These are phyloP conservation scores for Leishmania gerbilli DNA, from an alignment of 208 protist genomes.

Conservation along the genomic window DNA sequence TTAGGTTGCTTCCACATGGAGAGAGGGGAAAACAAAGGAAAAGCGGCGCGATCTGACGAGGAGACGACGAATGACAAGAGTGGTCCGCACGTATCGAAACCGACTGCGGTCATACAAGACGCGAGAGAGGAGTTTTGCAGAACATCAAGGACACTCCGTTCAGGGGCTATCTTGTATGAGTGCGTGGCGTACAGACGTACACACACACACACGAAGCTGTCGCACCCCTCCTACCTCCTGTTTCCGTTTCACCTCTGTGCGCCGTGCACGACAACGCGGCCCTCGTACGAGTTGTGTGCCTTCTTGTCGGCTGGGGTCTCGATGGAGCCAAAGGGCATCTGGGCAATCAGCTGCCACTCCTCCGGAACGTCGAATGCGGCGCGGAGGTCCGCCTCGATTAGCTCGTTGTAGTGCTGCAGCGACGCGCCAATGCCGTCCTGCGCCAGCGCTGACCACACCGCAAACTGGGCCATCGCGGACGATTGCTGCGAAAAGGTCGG, in stretches of 20 bases:
- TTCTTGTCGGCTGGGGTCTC: slow-evolving; percentile 38
- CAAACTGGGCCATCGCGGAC: slow-evolving; percentile 55
- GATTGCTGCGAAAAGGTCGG: slow-evolving; percentile 48
- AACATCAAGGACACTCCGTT: not conserved
- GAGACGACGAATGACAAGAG: not conserved
- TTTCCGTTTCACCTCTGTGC: slow-evolving; percentile 6
- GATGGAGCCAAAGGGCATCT: slow-evolving; percentile 68
- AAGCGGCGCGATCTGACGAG: not conserved
- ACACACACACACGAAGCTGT: not conserved
- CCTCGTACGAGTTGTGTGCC: slow-evolving; percentile 40
- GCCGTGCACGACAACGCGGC: slow-evolving; percentile 42
- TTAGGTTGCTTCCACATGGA: not conserved
- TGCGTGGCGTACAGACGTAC: not conserved
- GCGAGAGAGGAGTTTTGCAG: not conserved
- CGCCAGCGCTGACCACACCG: slow-evolving; percentile 58
- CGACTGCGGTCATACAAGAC: not conserved
- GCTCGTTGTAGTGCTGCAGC: slow-evolving; percentile 61
- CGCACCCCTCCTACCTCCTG: not conserved
- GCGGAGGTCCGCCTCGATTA: slow-evolving; percentile 41
- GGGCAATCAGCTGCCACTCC: slow-evolving; percentile 50
- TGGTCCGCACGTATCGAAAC: not conserved
- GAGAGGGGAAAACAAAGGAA: not conserved
- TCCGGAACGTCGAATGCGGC: slow-evolving; percentile 40
- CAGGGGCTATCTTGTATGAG: not conserved
- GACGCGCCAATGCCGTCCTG: slow-evolving; percentile 41